Base-by-base conservation (phyloP, 2,329 filamentous ascomycete genomes). In the Ophiostoma piceae region DNA sequence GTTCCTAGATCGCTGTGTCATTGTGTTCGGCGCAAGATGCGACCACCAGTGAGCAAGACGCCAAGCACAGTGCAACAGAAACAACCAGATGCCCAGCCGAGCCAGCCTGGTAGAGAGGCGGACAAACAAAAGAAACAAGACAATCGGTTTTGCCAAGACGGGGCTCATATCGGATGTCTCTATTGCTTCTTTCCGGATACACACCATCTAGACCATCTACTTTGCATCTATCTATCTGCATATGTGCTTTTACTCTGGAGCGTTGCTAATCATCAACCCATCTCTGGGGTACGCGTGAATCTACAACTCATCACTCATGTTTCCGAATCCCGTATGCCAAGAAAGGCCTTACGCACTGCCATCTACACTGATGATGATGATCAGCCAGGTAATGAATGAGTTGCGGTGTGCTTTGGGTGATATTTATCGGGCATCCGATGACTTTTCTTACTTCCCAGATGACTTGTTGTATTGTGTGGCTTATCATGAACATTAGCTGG, bases 1-100 rank as follows among this genome's bases (percentile, higher is more conserved):
- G 57, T 62, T 62, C 26, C 14, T 32, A 12, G 51, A 57, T 57
- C 22, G 51, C 22, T 57, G n/a, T 32, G 57, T 1, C 57, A 62
- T 19, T 60, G 26, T 60, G 6, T 16, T 62, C 19, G 43, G 43
- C 43, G 19, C 19, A 6, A 47, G 14, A 47, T 47, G 19, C 43
- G 43, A 60, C 22, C n/a, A 22, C 54, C 54, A 60, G 54, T 60
- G 57, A 60, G 54, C 26, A 62, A 32, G 26, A 32, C 57, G 22
- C 57, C 57, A 32, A 62, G 57, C 26, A 62, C 57, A 62, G 57
- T 62, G 57, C 26, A 19, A 62, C 57, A 62, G 26, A 32, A 62
- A 62, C 57, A 62, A 32, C 11, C 26, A 26, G 8, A 57, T 26
- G 22, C 16, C 51, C n/a, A 26, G 22, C 51, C 51, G 51, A 57